Evolutionary conservation across 2,329 filamentous ascomycete species (phyloP).

Genomic region (Penicillium sp.): DNA sequence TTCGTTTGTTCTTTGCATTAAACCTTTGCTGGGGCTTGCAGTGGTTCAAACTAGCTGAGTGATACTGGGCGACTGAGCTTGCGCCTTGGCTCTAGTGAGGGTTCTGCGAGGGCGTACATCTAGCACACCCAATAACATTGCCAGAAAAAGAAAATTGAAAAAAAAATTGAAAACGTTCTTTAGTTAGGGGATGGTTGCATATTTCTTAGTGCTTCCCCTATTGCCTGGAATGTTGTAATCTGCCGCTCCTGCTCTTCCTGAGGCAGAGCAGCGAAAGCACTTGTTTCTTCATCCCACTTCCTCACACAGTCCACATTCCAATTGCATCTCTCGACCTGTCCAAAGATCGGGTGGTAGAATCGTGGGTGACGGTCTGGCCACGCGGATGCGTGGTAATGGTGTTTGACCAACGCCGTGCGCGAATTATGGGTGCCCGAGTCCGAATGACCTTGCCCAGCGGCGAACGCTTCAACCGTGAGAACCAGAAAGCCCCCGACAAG

Average conservation of each 20-base stretch:
- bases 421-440: conserved; percentile 69
- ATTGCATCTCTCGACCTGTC: conserved; percentile 69
- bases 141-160: background rate
- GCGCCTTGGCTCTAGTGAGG: no score
- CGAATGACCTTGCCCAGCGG: conserved; percentile 70
- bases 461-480: conserved; percentile 69
- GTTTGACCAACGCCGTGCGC: conserved; percentile 65
- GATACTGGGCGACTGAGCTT: no score
- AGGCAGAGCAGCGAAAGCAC: conserved; percentile 53
- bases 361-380: conserved; percentile 66
- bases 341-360: conserved; percentile 66
- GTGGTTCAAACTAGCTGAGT: no score
- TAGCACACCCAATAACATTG: background rate
- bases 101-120: background rate
- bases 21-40: no score
- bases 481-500: conserved; percentile 64
- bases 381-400: conserved; percentile 71
- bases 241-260: conserved; percentile 58
- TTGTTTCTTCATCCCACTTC: conserved; percentile 64
- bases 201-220: conserved; percentile 2
- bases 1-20: no score
- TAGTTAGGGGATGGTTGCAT: background rate
- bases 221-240: conserved; percentile 29
- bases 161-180: background rate
- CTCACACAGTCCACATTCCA: conserved; percentile 64